Conservation (phyloP, 2,329 filamentous ascomycete species). For the Colletotrichum sp. region DNA sequence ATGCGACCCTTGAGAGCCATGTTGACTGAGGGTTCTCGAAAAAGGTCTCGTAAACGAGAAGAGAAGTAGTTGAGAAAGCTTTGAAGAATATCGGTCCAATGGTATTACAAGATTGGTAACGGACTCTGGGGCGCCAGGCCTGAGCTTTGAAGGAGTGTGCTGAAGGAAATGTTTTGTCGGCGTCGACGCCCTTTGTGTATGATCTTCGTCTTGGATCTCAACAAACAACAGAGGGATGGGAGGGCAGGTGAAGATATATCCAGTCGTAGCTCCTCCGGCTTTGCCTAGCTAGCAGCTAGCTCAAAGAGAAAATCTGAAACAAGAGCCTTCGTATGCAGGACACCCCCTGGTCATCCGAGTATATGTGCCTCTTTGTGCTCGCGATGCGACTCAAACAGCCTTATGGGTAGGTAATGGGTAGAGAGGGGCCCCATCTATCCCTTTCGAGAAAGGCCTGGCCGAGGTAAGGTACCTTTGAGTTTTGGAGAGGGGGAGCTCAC, state of each 20-base stretch:
- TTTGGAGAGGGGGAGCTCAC: neutral
- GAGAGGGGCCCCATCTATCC: neutral
- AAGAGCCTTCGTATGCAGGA: slow-evolving; percentile 13
- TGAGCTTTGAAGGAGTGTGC: neutral
- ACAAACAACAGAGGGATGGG: neutral
- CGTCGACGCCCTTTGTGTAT: slow-evolving; percentile 11
- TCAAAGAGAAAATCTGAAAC: slow-evolving; percentile 14
- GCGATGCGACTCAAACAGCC: slow-evolving; percentile 20
- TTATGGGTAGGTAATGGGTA: neutral
- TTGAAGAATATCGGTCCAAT: neutral
- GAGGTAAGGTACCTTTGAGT: neutral
- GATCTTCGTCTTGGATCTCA: neutral
- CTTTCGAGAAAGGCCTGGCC: neutral
- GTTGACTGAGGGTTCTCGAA: neutral
- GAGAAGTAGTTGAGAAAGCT: neutral
- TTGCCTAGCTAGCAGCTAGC: neutral
- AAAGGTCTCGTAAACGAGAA: neutral
- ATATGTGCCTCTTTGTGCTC: neutral
- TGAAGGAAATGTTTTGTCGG: neutral
- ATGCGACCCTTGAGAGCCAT: slow-evolving; percentile 62
- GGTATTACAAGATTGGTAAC: neutral
- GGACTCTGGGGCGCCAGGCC: slow-evolving; percentile 16
- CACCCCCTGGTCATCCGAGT: neutral
- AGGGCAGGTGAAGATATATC: slow-evolving; percentile 2
- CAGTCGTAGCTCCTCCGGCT: neutral